These are phyloP conservation scores for Xylaria sp. DNA, from an alignment of 2,329 filamentous ascomycete species.

Conservation along the genomic window DNA sequence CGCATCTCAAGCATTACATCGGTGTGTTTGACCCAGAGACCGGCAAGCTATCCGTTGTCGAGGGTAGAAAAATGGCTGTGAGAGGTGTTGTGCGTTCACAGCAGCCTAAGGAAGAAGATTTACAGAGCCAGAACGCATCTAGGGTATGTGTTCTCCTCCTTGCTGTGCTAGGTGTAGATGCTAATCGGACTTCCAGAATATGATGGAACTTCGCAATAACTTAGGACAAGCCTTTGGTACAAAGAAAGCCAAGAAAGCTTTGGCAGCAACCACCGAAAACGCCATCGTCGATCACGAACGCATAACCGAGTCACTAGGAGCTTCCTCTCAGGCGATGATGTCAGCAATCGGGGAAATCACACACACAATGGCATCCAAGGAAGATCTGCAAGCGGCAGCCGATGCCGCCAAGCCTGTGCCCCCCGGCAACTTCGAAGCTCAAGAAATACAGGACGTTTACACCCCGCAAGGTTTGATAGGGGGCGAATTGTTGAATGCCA, in stretches of 20 bases:
- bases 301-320: conserved; percentile 63
- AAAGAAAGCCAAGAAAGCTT: conserved; percentile 84
- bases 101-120: conserved; percentile 61
- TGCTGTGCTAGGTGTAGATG: background rate
- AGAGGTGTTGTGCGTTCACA: conserved; percentile 68
- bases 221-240: conserved; percentile 85
- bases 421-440: conserved; percentile 73
- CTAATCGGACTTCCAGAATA: conserved; percentile 58
- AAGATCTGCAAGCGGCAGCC: conserved; percentile 72
- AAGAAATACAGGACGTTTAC: conserved; percentile 78
- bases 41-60: conserved; percentile 68
- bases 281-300: conserved; percentile 65
- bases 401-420: conserved; percentile 80
- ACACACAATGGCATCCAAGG: conserved; percentile 72
- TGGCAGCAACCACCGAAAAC: conserved; percentile 69
- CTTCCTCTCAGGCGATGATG: conserved; percentile 70
- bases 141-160: conserved; percentile 49
- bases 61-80: conserved; percentile 73
- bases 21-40: conserved; percentile 72
- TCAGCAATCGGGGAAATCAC: conserved; percentile 71
- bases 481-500: conserved; percentile 71
- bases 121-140: conserved; percentile 52
- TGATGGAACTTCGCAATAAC: conserved; percentile 71
- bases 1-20: conserved; percentile 70
- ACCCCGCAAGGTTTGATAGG: conserved; percentile 74